A percentile compares a stretch with the other conserved stretches of the same genome.
phyloP scores from a whole-genome alignment of 345 rosid genomes.

The Lepidium didymum region DNA sequence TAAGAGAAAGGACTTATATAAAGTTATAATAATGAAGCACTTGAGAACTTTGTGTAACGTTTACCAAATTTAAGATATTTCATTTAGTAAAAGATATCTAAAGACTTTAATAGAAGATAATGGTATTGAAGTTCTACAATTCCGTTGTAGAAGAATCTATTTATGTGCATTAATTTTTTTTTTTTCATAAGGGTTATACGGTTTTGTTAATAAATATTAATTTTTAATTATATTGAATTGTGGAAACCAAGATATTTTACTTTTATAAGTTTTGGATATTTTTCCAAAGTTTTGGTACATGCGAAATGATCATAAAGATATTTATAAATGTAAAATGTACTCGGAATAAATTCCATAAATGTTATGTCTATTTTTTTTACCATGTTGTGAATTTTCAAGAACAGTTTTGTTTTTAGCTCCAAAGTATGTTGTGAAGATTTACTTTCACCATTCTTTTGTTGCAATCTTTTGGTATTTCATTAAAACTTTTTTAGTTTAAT shows the following conservation, averaged over 20 bases:
- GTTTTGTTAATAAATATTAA: neutral
- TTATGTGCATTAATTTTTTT: neutral
- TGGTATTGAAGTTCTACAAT: neutral
- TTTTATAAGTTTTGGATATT: neutral
- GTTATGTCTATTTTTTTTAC: no score
- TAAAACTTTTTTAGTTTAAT: no score
- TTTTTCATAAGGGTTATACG: neutral
- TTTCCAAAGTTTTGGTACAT: neutral
- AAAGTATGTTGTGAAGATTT: neutral
- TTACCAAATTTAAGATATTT: neutral
- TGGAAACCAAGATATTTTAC: neutral
- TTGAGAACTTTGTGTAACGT: neutral
- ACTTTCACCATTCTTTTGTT: neutral
- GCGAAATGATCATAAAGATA: neutral
- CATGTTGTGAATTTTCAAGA: no score
- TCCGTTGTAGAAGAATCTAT: neutral
- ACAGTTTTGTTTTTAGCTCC: no score
- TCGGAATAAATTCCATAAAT: neutral
- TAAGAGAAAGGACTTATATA: neutral
- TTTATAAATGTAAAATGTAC: neutral
- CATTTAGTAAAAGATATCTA: neutral
- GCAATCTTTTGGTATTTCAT: neutral
- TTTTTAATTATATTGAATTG: neutral
- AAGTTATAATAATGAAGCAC: neutral
- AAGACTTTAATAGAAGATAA: neutral